phyloP scores from a whole-genome alignment of 805 yeast species.

The Yarrowia divulgata region DNA sequence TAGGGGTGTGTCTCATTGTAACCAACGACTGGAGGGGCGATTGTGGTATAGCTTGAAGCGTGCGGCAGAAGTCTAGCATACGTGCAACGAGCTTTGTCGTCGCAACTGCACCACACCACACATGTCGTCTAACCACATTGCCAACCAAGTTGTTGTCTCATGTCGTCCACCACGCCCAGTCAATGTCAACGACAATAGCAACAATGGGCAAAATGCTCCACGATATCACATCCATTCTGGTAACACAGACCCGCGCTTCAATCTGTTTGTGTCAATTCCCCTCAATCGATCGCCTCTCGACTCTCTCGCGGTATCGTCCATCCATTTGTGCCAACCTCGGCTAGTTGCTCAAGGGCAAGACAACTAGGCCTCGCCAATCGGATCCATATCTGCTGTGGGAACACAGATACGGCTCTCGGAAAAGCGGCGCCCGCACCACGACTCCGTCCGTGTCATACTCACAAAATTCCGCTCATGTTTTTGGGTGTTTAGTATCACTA shows the following conservation, averaged over 20 bases:
- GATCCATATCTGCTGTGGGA: not conserved
- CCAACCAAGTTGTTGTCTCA: not conserved
- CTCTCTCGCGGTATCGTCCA: too few species aligned
- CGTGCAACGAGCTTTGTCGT: not conserved
- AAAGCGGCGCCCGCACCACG: not conserved
- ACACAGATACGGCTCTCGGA: not conserved
- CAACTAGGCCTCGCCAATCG: not conserved
- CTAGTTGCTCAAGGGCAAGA: conserved; percentile 8
- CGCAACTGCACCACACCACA: not conserved
- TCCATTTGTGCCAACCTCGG: conserved; percentile 4
- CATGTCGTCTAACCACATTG: not conserved
- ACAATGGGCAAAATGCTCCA: not conserved
- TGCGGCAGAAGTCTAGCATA: too few species aligned
- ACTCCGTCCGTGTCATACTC: not conserved
- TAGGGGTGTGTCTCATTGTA: too few species aligned
- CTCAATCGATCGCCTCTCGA: not conserved
- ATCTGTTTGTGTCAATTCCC: not conserved
- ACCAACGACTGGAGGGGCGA: too few species aligned
- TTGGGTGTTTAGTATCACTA: not conserved
- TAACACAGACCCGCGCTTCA: not conserved
- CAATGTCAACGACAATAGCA: not conserved
- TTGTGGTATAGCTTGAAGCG: too few species aligned
- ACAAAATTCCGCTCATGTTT: conserved; percentile 36
- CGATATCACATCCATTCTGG: not conserved
- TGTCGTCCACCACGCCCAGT: not conserved